These are phyloP conservation scores for Triticum timopheevii DNA, from an alignment of 176 grass and related monocot genomes.

Conservation along the genomic window DNA sequence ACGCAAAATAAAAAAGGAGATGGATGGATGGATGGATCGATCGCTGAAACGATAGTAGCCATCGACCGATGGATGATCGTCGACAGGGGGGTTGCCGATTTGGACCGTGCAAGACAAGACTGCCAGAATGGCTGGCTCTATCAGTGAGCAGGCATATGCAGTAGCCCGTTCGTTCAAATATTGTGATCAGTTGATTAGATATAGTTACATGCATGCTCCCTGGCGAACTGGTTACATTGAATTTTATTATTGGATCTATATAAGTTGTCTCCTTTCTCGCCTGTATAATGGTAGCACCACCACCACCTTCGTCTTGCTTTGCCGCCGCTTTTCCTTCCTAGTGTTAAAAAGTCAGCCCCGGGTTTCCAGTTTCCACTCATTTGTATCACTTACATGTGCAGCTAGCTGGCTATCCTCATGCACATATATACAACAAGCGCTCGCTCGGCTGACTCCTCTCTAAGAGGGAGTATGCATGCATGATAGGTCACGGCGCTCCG, in stretches of 20 bases:
- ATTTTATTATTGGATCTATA: neutral
- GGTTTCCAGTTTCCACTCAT: neutral
- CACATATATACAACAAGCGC: constrained; percentile 7
- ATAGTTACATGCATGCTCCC: neutral
- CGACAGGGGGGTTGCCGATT: neutral
- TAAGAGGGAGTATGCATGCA: neutral
- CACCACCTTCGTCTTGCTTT: neutral
- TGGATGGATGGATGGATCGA: neutral
- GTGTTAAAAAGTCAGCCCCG: neutral
- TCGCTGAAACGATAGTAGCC: neutral
- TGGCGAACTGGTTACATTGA: neutral
- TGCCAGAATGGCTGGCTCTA: neutral
- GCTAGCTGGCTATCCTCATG: neutral
- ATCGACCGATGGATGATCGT: neutral
- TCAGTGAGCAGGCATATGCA: neutral
- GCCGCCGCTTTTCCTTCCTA: neutral
- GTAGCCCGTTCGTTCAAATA: neutral
- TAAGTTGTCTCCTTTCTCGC: neutral
- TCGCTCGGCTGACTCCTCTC: neutral
- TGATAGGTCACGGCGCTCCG: neutral
- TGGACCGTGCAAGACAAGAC: constrained; percentile 15
- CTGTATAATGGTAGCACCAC: neutral
- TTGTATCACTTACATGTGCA: neutral
- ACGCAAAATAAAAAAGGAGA: neutral
- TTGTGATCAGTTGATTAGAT: neutral